Evolutionary conservation across 2,329 filamentous ascomycete genomes (phyloP).

Genomic region (Clonostachys chloroleuca): DNA sequence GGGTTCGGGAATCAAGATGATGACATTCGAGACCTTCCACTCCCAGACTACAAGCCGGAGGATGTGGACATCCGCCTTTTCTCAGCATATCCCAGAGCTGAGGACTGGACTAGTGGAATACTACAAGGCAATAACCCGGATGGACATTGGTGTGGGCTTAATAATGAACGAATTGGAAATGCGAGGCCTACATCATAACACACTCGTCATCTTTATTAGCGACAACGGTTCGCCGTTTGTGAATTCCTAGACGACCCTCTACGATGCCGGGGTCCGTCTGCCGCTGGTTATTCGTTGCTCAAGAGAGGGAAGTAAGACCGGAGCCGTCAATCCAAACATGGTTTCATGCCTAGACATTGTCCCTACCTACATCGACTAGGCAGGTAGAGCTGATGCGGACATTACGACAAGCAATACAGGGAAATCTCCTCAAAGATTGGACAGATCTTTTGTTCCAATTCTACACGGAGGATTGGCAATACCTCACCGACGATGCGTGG

Average conservation of each 20-base stretch:
- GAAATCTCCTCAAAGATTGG: slow-evolving; percentile 11
- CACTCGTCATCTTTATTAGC: slow-evolving; percentile 38
- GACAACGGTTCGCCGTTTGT: slow-evolving; percentile 45
- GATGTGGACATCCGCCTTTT: slow-evolving; percentile 34
- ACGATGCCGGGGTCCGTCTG: slow-evolving; percentile 37
- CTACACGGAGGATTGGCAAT: slow-evolving; percentile 20
- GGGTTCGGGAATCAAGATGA: slow-evolving; percentile 33
- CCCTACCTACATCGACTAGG: slow-evolving; percentile 37
- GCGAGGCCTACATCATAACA: slow-evolving; percentile 23
- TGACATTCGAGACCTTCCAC: neutral
- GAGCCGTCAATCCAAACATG: slow-evolving; percentile 31
- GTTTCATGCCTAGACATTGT: slow-evolving; percentile 40
- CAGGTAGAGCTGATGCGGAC: slow-evolving; percentile 3
- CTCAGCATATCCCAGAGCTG: slow-evolving; percentile 30
- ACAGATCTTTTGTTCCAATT: slow-evolving; percentile 31
- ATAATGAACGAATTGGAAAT: slow-evolving; percentile 25
- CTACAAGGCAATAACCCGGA: slow-evolving; percentile 29
- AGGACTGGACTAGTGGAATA: slow-evolving; percentile 37
- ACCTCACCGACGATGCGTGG: slow-evolving; percentile 17
- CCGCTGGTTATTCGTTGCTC: slow-evolving; percentile 29
- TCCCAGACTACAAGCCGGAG: slow-evolving; percentile 12
- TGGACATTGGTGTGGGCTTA: slow-evolving; percentile 34
- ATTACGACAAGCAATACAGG: neutral
- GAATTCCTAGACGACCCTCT: slow-evolving; percentile 46
- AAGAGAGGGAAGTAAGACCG: slow-evolving; percentile 13